Percentiles rank a stretch among this genome's conserved stretches.
Evolutionary conservation across 2,329 filamentous ascomycete genomes (phyloP).

Genomic region (Plenodomus tracheiphilus): DNA sequence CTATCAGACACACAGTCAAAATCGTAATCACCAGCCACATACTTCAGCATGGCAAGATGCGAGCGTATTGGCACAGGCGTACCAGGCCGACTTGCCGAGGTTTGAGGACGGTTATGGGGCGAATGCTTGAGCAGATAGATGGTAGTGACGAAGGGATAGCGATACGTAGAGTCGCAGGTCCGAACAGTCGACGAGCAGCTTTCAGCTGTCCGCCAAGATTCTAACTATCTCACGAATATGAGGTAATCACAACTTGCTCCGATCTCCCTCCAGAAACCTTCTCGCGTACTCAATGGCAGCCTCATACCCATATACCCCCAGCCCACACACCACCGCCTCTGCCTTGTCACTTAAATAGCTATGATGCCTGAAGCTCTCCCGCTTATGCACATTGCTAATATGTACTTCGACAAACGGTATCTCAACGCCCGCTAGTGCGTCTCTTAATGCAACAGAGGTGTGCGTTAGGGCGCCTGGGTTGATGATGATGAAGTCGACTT

Average conservation of each 20-base stretch:
- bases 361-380: conserved; percentile 69
- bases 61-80: conserved; percentile 27
- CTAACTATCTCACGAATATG: too few species aligned
- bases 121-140: not conserved
- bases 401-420: conserved; percentile 81
- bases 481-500: conserved; percentile 69
- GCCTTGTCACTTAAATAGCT: conserved; percentile 79
- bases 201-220: too few species aligned
- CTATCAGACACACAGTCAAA: conserved; percentile 15
- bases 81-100: conserved; percentile 22
- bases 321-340: conserved; percentile 70
- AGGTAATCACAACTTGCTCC: too few species aligned
- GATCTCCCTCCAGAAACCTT: conserved; percentile 22
- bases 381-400: conserved; percentile 72
- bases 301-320: conserved; percentile 56
- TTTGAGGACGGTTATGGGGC: conserved; percentile 25
- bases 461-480: conserved; percentile 78
- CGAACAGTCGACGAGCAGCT: too few species aligned
- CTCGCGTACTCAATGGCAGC: conserved; percentile 51
- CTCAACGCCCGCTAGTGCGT: conserved; percentile 68
- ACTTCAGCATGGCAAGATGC: conserved; percentile 17
- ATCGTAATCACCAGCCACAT: not conserved
- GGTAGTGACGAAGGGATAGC: too few species aligned
- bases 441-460: conserved; percentile 74
- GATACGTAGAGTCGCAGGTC: too few species aligned